Evolutionary conservation across 352 stramenopile species (phyloP).

Genomic region (Elongisporangium prolatum): DNA sequence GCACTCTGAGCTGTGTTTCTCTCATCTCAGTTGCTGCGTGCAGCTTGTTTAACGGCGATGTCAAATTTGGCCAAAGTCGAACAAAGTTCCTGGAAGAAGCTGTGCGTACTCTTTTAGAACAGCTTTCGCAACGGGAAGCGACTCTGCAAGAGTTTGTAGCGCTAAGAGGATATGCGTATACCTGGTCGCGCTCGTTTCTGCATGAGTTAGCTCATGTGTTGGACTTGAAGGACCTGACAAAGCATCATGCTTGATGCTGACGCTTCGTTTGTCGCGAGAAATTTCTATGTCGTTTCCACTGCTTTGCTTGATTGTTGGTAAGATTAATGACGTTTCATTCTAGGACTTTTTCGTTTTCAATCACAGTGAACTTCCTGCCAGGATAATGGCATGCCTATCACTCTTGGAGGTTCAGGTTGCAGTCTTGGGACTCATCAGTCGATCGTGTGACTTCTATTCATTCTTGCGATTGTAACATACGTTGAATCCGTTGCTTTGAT

Average conservation of each 20-base stretch:
- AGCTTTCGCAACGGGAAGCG: slow-evolving; percentile 11
- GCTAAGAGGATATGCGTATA: slow-evolving; percentile 20
- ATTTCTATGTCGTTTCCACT: too few species aligned
- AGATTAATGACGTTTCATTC: too few species aligned
- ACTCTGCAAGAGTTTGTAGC: slow-evolving; percentile 24
- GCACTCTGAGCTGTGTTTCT: slow-evolving; percentile 2
- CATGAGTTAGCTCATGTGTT: slow-evolving; percentile 32
- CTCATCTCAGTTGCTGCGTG: slow-evolving; percentile 11
- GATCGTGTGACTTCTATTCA: slow-evolving; percentile 71
- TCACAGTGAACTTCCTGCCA: too few species aligned
- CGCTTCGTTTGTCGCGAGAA: too few species aligned
- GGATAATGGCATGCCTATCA: slow-evolving; percentile 71
- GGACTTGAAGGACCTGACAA: slow-evolving; percentile 24
- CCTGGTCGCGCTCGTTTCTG: slow-evolving; percentile 35
- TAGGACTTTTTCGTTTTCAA: too few species aligned
- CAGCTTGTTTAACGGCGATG: slow-evolving; percentile 31
- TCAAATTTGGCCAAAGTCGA: slow-evolving; percentile 13
- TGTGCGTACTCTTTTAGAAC: slow-evolving; percentile 15
- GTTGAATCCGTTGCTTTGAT: slow-evolving; percentile 41
- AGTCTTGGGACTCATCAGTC: slow-evolving; percentile 78
- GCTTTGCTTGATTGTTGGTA: too few species aligned
- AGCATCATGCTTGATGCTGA: too few species aligned
- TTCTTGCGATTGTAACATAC: slow-evolving; percentile 84
- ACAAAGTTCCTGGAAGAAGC: background rate
- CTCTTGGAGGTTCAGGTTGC: slow-evolving; percentile 59